phyloP scores from a whole-genome alignment of 345 rosid species.

The Odontarrhena argentea region DNA sequence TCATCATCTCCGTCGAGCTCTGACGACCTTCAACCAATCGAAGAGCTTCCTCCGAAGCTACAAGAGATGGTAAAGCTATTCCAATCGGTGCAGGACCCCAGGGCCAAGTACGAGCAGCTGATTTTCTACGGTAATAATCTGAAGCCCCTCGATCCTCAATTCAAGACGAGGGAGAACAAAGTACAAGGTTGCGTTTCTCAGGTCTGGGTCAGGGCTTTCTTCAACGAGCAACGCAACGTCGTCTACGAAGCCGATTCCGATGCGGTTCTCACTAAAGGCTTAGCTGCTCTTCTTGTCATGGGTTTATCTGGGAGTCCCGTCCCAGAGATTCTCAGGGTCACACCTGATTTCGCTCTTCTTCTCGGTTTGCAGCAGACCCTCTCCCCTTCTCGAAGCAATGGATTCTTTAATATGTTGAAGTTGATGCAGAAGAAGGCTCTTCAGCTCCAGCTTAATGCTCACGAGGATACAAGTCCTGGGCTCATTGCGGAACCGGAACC shows the following conservation, averaged over 20 bases:
- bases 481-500: not conserved
- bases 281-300: slow-evolving; percentile 86
- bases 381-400: slow-evolving; percentile 85
- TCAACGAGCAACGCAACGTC: slow-evolving; percentile 62
- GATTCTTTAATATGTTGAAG: slow-evolving; percentile 89
- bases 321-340: slow-evolving; percentile 68
- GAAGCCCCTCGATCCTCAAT: slow-evolving; percentile 66
- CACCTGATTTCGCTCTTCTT: slow-evolving; percentile 75
- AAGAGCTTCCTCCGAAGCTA: slow-evolving; percentile 86
- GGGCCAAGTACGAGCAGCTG: slow-evolving; percentile 84
- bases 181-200: slow-evolving; percentile 94
- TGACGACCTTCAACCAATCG: slow-evolving; percentile 60
- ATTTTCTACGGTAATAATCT: slow-evolving; percentile 76
- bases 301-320: slow-evolving; percentile 81
- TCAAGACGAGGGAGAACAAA: slow-evolving; percentile 77
- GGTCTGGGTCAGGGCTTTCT: slow-evolving; percentile 93
- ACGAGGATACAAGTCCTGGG: slow-evolving; percentile 37
- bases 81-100: slow-evolving; percentile 77
- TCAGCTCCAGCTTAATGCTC: slow-evolving; percentile 48
- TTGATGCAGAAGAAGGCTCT: slow-evolving; percentile 90
- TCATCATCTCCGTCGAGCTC: slow-evolving; percentile 51
- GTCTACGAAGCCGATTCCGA: slow-evolving; percentile 92
- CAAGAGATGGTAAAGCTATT: slow-evolving; percentile 78
- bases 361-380: slow-evolving; percentile 88
- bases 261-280: slow-evolving; percentile 76